Base-by-base conservation (phyloP, 306 rosid genomes). In the Pterocarpus macrocarpus region DNA sequence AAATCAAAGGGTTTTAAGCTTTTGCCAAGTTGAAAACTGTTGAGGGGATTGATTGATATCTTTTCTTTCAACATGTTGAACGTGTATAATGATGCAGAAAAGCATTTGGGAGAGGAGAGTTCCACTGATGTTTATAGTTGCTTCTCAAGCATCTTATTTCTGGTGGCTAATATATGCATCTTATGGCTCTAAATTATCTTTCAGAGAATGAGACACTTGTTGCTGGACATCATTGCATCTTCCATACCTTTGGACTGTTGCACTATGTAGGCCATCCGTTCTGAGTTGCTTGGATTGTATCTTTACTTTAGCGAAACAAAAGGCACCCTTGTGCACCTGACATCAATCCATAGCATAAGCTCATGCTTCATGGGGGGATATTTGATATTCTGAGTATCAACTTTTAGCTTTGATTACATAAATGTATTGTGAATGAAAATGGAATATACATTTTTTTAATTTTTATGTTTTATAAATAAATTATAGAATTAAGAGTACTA, bases 1-100 rank as follows among this genome's bases (percentile, higher is more conserved):
- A 92, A 90, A 86, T 88, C 92, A 10, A 92, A 89, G 81, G 95
- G 97, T 45, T 84, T 81, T 64, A 90, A 66, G 9, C 55, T 89
- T 78, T 79, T 89, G 73, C 85, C 91, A n/a, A 81, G 82, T 85
- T 89, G 85, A 90, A 64, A 73, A 13, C 49, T 39, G 76, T 28
- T 53, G n/a, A 15, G 66, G 15, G 16, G 34, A 22, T 33, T 7
- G 45, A 45, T 72, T 53, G 72, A 63, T 66, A 64, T 44, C 34
- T 30, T 76, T 7, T 30, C 41, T 4, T 45, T 28, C 47, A 74
- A 38, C 69, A 69, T 47, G 64, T 61, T 47, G 49, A 70, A 66
- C 45, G 63, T 64, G 14, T 50, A 12, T 33, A 6, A 30, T n/a
- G 74, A 63, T 52, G 47, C 43, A 65, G 35, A 73, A 73, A 75